These are phyloP conservation scores for Wolfiporia cocos DNA, from an alignment of 1,284 basidiomycete species.

Conservation along the genomic window DNA sequence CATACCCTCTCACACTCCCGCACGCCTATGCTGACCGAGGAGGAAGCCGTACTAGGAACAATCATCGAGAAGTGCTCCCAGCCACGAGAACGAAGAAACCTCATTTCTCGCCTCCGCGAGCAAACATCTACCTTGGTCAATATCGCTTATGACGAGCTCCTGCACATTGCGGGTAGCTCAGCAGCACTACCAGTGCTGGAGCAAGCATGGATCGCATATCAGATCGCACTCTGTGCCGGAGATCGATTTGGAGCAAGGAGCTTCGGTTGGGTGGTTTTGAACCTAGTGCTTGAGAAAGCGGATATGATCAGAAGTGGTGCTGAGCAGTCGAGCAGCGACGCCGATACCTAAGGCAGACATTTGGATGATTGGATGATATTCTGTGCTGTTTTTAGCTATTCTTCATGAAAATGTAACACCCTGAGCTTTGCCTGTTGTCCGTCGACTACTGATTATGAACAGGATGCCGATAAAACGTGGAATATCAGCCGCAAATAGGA, in stretches of 20 bases:
- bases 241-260: slow-evolving; percentile 50
- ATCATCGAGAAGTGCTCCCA: slow-evolving; percentile 56
- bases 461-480: too few species aligned
- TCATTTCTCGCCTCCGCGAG: slow-evolving; percentile 48
- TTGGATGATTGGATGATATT: too few species aligned
- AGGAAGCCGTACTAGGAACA: slow-evolving; percentile 56
- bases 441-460: too few species aligned
- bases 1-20: slow-evolving; percentile 40
- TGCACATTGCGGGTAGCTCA: slow-evolving; percentile 36
- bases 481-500: too few species aligned
- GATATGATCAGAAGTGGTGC: too few species aligned
- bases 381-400: too few species aligned
- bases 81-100: slow-evolving; percentile 42
- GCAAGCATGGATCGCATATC: slow-evolving; percentile 48
- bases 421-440: too few species aligned
- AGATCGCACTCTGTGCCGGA: slow-evolving; percentile 31
- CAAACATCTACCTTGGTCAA: slow-evolving; percentile 46
- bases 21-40: slow-evolving; percentile 45
- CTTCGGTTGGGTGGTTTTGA: slow-evolving; percentile 57
- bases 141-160: slow-evolving; percentile 38
- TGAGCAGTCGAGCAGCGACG: too few species aligned
- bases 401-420: too few species aligned
- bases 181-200: slow-evolving; percentile 33
- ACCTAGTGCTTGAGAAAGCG: too few species aligned
- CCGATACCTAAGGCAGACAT: too few species aligned